Evolutionary conservation across 805 yeast species (phyloP).

Genomic region (Metschnikowia gruessii): DNA sequence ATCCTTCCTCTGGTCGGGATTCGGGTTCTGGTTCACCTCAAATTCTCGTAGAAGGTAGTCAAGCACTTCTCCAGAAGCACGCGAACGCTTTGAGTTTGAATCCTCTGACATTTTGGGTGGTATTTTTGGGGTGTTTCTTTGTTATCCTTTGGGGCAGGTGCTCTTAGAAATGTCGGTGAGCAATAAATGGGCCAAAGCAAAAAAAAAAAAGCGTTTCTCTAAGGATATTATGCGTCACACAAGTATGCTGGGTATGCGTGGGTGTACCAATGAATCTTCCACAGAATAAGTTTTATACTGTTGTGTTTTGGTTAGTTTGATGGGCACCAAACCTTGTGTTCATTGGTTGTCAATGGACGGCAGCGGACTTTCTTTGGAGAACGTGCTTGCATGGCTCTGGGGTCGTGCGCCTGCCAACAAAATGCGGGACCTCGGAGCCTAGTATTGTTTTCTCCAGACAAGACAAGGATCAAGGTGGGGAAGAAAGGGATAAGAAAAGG

Average conservation of each 20-base stretch:
- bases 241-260: too few relatives aligned
- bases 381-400: conserved; percentile 7
- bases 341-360: not conserved
- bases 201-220: not conserved
- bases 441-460: conserved; percentile 2
- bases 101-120: conserved; percentile 22
- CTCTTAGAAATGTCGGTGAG: conserved; percentile 1
- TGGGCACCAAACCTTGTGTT: conserved; percentile 1
- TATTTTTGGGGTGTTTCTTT: too few relatives aligned
- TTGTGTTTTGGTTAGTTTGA: not conserved
- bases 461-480: not conserved
- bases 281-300: not conserved
- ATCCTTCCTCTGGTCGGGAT: conserved; percentile 63
- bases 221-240: not conserved
- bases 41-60: conserved; percentile 67
- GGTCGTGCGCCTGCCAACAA: conserved; percentile 8
- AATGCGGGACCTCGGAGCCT: conserved; percentile 7
- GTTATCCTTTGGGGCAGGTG: too few relatives aligned
- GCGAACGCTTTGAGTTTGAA: conserved; percentile 47
- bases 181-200: not conserved
- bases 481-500: not conserved
- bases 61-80: conserved; percentile 80
- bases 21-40: conserved; percentile 70
- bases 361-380: conserved; percentile 2
- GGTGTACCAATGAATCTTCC: not conserved